Evolutionary conservation across 768 basidiomycete species (phyloP).

Genomic region (Mycena rebaudengoi): DNA sequence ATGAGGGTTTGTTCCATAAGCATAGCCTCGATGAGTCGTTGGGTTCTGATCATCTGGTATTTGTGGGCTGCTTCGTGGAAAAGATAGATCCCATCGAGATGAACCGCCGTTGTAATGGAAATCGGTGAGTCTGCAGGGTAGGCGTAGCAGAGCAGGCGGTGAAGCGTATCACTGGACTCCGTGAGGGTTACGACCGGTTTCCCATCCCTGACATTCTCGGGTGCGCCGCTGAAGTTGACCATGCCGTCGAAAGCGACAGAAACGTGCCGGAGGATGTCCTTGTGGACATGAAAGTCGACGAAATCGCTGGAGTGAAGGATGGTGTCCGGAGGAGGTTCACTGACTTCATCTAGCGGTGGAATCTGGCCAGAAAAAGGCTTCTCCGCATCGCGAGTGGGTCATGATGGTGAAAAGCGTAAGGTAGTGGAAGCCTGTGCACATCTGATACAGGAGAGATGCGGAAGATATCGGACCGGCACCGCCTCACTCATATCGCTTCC

Average conservation of each 20-base stretch:
- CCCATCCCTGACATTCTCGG: background rate
- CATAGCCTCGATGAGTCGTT: background rate
- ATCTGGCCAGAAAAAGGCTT: no score
- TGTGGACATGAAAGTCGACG: background rate
- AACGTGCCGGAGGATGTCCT: background rate
- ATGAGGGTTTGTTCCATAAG: background rate
- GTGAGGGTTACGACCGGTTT: background rate
- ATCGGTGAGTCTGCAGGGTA: background rate
- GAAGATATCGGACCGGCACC: no score
- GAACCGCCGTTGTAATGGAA: background rate
- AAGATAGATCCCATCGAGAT: background rate
- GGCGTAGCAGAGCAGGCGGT: background rate
- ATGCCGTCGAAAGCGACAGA: background rate
- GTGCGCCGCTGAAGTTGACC: background rate
- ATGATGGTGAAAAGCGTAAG: no score
- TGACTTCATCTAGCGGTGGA: no score
- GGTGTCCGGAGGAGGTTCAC: background rate
- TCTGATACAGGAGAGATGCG: no score
- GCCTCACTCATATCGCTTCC: no score
- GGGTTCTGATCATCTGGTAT: background rate
- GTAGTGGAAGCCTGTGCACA: no score
- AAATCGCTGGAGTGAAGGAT: background rate
- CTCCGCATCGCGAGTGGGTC: no score
- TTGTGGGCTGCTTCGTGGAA: background rate
- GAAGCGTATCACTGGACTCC: background rate